phyloP scores from a whole-genome alignment of 305 asterid species.

The Galium porrigens region DNA sequence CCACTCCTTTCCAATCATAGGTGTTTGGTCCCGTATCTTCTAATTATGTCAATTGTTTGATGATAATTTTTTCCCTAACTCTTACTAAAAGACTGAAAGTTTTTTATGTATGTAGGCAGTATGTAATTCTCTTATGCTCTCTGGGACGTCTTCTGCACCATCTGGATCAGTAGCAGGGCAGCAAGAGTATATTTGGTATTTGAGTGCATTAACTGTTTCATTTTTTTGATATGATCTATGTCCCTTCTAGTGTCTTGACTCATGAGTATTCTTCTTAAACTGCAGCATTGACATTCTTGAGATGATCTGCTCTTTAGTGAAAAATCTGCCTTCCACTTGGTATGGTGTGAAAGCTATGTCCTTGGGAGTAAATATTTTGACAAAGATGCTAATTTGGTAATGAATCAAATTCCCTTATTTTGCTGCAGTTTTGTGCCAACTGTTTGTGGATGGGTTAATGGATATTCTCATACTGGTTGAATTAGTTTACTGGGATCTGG shows the following conservation, averaged over 20 bases:
- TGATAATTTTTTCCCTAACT: neutral
- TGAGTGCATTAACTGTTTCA: slow-evolving; percentile 4
- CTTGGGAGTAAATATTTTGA: slow-evolving; percentile 60
- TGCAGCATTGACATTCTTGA: slow-evolving; percentile 69
- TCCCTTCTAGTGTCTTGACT: slow-evolving; percentile 7
- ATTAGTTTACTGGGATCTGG: neutral
- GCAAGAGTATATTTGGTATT: slow-evolving; percentile 37
- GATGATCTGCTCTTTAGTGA: slow-evolving; percentile 57
- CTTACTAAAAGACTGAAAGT: neutral
- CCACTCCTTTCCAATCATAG: neutral
- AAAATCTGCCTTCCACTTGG: slow-evolving; percentile 44
- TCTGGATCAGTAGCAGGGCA: slow-evolving; percentile 22
- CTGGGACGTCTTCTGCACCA: slow-evolving; percentile 32
- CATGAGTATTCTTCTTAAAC: slow-evolving; percentile 18
- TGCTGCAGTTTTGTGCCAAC: neutral
- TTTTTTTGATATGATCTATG: neutral
- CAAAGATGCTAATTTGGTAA: slow-evolving; percentile 85
- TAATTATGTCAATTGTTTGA: slow-evolving; percentile 1
- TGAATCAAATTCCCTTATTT: slow-evolving; percentile 1
- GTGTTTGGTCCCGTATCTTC: neutral
- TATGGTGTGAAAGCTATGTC: slow-evolving; percentile 59
- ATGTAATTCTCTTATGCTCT: slow-evolving; percentile 51
- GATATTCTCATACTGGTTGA: neutral
- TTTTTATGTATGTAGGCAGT: slow-evolving; percentile 33
- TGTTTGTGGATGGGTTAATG: neutral